Percentiles rank a stretch among this genome's conserved stretches.
These are phyloP conservation scores for Globisporangium radiosum DNA, from an alignment of 352 stramenopile genomes.

Conservation along the genomic window DNA sequence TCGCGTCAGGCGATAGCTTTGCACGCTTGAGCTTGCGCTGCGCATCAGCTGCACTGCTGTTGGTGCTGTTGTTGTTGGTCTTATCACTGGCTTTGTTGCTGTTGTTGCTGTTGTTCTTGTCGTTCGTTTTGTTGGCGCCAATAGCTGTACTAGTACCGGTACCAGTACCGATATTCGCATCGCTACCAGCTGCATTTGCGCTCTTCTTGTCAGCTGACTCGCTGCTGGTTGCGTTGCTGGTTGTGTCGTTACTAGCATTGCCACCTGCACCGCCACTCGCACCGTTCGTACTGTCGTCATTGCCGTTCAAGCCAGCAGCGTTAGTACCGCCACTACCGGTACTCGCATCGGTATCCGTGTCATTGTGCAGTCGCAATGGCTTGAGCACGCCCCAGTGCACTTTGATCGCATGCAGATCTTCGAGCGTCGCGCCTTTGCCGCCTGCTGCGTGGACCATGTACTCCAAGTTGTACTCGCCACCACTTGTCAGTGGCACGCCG, in stretches of 20 bases:
- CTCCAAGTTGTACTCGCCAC: slow-evolving; percentile 59
- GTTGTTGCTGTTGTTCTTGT: slow-evolving; percentile 40
- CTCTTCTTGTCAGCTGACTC: slow-evolving; percentile 45
- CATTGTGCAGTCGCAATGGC: slow-evolving; percentile 38
- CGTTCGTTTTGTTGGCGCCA: slow-evolving; percentile 3
- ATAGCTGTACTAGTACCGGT: slow-evolving; percentile 1
- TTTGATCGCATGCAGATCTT: slow-evolving; percentile 59
- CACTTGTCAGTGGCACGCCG: slow-evolving; percentile 35
- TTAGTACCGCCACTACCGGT: neutral
- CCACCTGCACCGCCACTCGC: slow-evolving; percentile 9
- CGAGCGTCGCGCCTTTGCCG: slow-evolving; percentile 35
- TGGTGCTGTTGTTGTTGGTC: slow-evolving; percentile 7
- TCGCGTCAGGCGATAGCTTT: slow-evolving; percentile 29
- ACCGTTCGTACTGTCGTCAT: slow-evolving; percentile 12
- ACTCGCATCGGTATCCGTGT: slow-evolving; percentile 16
- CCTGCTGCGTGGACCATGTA: slow-evolving; percentile 58
- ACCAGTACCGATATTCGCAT: neutral
- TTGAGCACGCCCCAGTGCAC: slow-evolving; percentile 71
- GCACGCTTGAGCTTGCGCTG: slow-evolving; percentile 58
- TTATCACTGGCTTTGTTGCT: slow-evolving; percentile 13
- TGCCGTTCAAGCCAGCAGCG: slow-evolving; percentile 13
- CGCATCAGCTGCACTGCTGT: slow-evolving; percentile 16
- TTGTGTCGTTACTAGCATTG: slow-evolving; percentile 11
- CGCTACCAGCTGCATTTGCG: slow-evolving; percentile 14
- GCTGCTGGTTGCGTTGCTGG: neutral